Conservation (phyloP, 2,329 filamentous ascomycete species). For the Fusarium domesticum region DNA sequence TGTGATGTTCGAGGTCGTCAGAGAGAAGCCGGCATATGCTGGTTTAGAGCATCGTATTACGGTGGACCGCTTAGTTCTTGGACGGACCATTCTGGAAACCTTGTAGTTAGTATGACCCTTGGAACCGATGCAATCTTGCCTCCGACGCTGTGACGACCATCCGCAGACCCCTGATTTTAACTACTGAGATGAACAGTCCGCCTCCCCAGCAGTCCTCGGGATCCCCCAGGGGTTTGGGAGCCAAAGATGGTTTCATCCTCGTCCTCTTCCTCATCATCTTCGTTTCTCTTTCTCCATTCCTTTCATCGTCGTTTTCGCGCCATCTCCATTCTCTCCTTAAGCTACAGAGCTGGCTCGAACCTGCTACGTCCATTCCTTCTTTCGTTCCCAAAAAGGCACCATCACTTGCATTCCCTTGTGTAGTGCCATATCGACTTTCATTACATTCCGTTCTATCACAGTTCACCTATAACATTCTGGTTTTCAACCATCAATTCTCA, state of each 20-base stretch:
- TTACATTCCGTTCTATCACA: constrained; percentile 20
- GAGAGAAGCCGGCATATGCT: constrained; percentile 7
- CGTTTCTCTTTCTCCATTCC: constrained; percentile 22
- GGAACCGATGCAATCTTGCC: constrained; percentile 30
- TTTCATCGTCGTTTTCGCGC: constrained; percentile 15
- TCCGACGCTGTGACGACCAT: constrained; percentile 19
- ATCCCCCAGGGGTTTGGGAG: constrained; percentile 5
- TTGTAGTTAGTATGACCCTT: constrained; percentile 27
- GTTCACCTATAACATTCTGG: background rate
- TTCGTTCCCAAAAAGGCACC: constrained; percentile 4
- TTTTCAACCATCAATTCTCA: background rate
- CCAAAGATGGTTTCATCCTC: constrained; percentile 6
- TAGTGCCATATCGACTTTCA: constrained; percentile 8
- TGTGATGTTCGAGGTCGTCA: constrained; percentile 11
- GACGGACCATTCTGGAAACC: constrained; percentile 17
- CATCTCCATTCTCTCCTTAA: constrained; percentile 16
- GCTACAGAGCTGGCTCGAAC: constrained; percentile 23
- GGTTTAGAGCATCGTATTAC: constrained; percentile 12
- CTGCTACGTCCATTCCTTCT: constrained; percentile 15
- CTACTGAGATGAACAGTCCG: constrained; percentile 1
- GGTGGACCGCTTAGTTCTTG: constrained; percentile 1
- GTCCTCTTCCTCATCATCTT: constrained; percentile 17
- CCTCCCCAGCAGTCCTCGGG: constrained; percentile 3
- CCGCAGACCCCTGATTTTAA: constrained; percentile 9
- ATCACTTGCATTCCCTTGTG: constrained; percentile 14